Evolutionary conservation across 768 basidiomycete species (phyloP), one percentile per base, ranked within the genome.

Genomic region (Podaxis rugospora): DNA sequence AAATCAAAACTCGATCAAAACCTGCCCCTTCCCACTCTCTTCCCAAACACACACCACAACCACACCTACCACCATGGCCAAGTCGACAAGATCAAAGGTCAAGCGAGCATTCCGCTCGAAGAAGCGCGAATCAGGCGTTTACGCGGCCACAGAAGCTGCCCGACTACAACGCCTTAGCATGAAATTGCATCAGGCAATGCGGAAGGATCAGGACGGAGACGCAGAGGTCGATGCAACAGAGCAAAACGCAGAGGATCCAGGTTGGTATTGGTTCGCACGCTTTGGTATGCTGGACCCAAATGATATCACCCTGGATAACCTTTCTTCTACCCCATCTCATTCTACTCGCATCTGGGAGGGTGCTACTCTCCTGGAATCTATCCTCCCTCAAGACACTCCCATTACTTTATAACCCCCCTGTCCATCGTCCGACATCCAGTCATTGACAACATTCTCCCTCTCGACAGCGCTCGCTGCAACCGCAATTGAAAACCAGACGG

Each of bases 21-120:
- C 10, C 23, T 42, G 23, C 23, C 13, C 54, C 7, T 39, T 32
- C 32, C 35, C 13, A 16, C 36, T 21, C 14, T 55, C 39, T 28
- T 28, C 36, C 39, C 23, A 25, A 14, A 40, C 21, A 25, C 23
- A 23, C 35, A 39, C 36, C 39, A 21, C 59, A 27, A 56, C 55
- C 51, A 47, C 55, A 52, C 23, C 57, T 51, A 59, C 37, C 28
- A 51, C 64, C 28, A 92, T 94, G 92, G 92, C 89, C 46, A 94
- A 94, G 79, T 92, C 90, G 47, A 80, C 84, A 42, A 79, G 92
- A 68, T 91, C 90, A 5, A 94, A 94, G 75, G 80, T 83, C 51
- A 94, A 93, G 70, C 88, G 92, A 32, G 75, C 82, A 13, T 90
- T 84, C 73, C 88, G 92, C 65, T 78, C 86, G 13, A 87, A 89